phyloP scores from a whole-genome alignment of 768 basidiomycete species.

The Rhizopogon vinicolor region DNA sequence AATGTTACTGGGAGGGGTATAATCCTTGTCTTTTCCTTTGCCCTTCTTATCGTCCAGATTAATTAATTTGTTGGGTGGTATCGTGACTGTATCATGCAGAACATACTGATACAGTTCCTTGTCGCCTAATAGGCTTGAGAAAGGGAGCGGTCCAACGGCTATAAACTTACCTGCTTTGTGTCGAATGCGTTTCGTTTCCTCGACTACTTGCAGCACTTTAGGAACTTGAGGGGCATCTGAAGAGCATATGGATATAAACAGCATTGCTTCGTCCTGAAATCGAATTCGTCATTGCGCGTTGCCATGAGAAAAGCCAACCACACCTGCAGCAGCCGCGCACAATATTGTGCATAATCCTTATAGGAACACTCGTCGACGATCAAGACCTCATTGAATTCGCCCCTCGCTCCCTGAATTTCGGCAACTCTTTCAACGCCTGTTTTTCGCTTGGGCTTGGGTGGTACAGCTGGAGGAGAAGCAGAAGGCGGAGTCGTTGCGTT shows the following conservation, averaged over 20 bases:
- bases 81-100: constrained; percentile 51
- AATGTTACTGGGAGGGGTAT: constrained; percentile 64
- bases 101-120: constrained; percentile 75
- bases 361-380: constrained; percentile 61
- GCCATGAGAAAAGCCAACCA: not conserved
- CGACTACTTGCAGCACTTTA: constrained; percentile 77
- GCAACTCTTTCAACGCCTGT: constrained; percentile 66
- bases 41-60: constrained; percentile 46
- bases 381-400: constrained; percentile 72
- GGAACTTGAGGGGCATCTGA: constrained; percentile 59
- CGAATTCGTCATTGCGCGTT: not conserved
- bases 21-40: constrained; percentile 44
- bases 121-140: constrained; percentile 43
- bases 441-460: constrained; percentile 60
- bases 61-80: constrained; percentile 50
- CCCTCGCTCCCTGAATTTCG: constrained; percentile 62
- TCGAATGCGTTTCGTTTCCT: constrained; percentile 72
- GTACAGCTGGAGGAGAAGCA: constrained; percentile 35
- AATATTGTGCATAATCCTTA: constrained; percentile 67
- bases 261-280: constrained; percentile 69
- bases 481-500: not conserved
- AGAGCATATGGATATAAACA: constrained; percentile 73
- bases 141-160: not conserved
- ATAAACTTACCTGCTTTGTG: constrained; percentile 60
- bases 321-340: constrained; percentile 59